phyloP scores from a whole-genome alignment of 192 early-diverging fungal genomes.

The Chytriomyces sp. region DNA sequence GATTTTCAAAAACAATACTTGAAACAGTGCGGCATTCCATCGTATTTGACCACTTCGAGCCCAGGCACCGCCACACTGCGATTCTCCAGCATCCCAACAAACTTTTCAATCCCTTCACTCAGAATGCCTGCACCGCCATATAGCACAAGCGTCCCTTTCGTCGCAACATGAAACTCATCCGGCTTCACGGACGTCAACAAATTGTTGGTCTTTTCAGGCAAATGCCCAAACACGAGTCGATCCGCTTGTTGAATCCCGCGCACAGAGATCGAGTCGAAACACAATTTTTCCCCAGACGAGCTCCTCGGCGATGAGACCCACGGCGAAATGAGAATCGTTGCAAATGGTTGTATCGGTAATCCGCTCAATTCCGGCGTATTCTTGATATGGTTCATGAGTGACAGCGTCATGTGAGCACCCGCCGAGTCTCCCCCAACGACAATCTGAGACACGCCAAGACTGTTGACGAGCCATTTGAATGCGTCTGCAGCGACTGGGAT shows the following conservation, averaged over 20 bases:
- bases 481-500: slow-evolving; percentile 24
- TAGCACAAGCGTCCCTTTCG: slow-evolving; percentile 28
- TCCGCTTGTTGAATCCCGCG: too few species aligned
- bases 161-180: not conserved
- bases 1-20: not conserved
- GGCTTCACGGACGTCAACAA: not conserved
- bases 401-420: slow-evolving; percentile 38
- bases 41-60: not conserved
- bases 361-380: not conserved
- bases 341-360: slow-evolving; percentile 8
- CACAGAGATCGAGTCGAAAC: too few species aligned
- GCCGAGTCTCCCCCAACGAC: slow-evolving; percentile 46
- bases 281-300: too few species aligned
- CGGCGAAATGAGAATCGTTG: slow-evolving; percentile 30
- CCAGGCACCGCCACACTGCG: not conserved
- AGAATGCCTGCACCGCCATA: slow-evolving; percentile 35
- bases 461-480: slow-evolving; percentile 28
- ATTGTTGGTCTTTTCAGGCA: slow-evolving; percentile 13
- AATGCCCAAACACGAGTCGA: not conserved
- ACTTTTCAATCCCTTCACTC: slow-evolving; percentile 34
- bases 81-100: slow-evolving; percentile 2
- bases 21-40: slow-evolving; percentile 13
- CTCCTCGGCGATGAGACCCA: slow-evolving; percentile 15
- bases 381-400: slow-evolving; percentile 21
- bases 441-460: slow-evolving; percentile 15